These are phyloP conservation scores for Davidsoniella virescens DNA, from an alignment of 2,329 filamentous ascomycete species.

Conservation along the genomic window DNA sequence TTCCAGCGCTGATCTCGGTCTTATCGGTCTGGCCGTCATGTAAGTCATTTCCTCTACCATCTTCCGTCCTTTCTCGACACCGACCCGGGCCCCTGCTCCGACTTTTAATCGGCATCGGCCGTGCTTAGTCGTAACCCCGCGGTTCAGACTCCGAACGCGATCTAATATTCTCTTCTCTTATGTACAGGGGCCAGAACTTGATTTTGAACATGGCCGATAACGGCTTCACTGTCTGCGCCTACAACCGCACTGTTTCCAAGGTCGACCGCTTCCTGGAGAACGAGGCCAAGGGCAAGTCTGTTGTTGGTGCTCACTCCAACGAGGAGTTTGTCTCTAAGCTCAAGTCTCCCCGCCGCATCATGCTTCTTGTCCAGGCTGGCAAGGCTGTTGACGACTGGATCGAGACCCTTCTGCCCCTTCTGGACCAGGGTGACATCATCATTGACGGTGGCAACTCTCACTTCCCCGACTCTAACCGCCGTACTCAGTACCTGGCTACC, in stretches of 20 bases:
- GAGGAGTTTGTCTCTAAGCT: slow-evolving; percentile 94
- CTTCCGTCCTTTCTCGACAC: slow-evolving; percentile 1
- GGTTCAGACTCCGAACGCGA: slow-evolving; percentile 6
- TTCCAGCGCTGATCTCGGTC: slow-evolving; percentile 70
- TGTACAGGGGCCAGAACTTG: slow-evolving; percentile 57
- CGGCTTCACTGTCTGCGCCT: slow-evolving; percentile 92
- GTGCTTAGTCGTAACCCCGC: background rate
- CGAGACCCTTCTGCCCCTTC: slow-evolving; percentile 72
- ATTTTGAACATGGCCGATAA: slow-evolving; percentile 82
- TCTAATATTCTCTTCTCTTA: slow-evolving; percentile 11
- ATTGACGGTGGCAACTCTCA: slow-evolving; percentile 99
- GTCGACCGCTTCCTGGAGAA: slow-evolving; percentile 87
- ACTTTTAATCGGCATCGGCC: background rate
- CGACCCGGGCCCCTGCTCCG: background rate
- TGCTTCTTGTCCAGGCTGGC: slow-evolving; percentile 98
- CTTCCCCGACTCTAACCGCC: slow-evolving; percentile 97
- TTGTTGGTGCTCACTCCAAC: slow-evolving; percentile 82
- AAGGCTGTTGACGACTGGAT: slow-evolving; percentile 98
- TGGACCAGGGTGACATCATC: slow-evolving; percentile 87
- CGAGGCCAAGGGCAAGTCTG: slow-evolving; percentile 87
- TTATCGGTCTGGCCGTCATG: slow-evolving; percentile 88
- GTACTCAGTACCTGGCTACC: slow-evolving; percentile 66
- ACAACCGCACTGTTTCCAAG: slow-evolving; percentile 97
- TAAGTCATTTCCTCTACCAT: slow-evolving; percentile 25
- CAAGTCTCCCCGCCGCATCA: slow-evolving; percentile 91